Evolutionary conservation across 495 filamentous ascomycete genomes (phyloP), one percentile per base, ranked within the genome.

Genomic region (Penicillium paradoxum): DNA sequence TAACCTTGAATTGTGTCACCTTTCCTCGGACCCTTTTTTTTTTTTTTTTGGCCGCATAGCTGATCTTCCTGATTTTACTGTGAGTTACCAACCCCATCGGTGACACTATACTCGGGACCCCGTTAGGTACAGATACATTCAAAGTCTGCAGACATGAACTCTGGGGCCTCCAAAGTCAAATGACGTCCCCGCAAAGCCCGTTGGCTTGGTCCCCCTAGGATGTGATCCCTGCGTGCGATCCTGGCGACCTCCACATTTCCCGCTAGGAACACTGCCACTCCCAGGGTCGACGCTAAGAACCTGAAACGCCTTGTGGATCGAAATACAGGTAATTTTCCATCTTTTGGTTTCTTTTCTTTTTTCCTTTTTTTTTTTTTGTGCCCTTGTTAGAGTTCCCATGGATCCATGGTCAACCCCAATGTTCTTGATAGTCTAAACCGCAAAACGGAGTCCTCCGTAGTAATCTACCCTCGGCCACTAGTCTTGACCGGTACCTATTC

Each of bases 171-270:
- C 13, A 39, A 38, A 43, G 21, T 29, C 45, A 41, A 42, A 53
- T 56, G 49, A 56, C 53, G 49, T 52, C 32, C 66, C 66, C 64
- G 62, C 66, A 68, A 60, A 50, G 59, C 59, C 54, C 64, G 59
- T 67, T 63, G 52, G 34, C 45, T 30, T 58, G 46, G 55, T 49
- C 45, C 52, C 44, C 29, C 21, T 27, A 40, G 9, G 13, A 10
- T 24, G 6, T 40, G 58, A 71, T 69, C 66, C 68, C 63, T 70
- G 67, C 51, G 56, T 70, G 58, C 60, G 66, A 73, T 71, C 70
- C 70, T 69, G 55, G 57, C 21, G 34, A 29, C 47, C 57, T 55
- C 66, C 68, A 64, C 58, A 29, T 27, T 48, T 47, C 24, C 29
- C 61, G 46, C 62, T 55, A 66, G 45, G 49, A 52, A 64, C 64